Conservation (phyloP, 495 filamentous ascomycete species). For the Trypethelium eluteriae region DNA sequence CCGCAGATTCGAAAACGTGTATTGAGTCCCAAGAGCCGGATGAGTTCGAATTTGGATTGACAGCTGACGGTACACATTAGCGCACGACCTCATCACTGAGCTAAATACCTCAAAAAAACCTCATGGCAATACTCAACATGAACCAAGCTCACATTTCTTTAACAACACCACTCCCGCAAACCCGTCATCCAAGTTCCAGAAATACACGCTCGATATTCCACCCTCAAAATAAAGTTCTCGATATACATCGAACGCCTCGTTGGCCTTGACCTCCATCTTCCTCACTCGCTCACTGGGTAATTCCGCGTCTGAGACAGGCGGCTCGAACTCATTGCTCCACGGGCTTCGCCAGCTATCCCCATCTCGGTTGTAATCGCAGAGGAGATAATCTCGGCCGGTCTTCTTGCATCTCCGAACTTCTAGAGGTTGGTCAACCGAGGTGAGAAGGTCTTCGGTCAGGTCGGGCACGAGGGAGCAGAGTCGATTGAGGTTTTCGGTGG, state of each 20-base stretch:
- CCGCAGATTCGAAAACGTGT: slow-evolving; percentile 93
- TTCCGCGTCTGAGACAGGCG: slow-evolving; percentile 50
- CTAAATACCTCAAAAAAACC: background rate
- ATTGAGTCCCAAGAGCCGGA: slow-evolving; percentile 95
- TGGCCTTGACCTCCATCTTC: slow-evolving; percentile 86
- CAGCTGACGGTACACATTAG: slow-evolving; percentile 37
- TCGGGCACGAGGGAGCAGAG: slow-evolving; percentile 81
- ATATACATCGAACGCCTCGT: slow-evolving; percentile 96
- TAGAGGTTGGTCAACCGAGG: slow-evolving; percentile 92
- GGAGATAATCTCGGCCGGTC: slow-evolving; percentile 88
- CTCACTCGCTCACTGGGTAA: slow-evolving; percentile 51
- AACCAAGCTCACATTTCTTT: slow-evolving; percentile 66
- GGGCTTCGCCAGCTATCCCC: slow-evolving; percentile 94
- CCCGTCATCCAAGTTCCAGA: slow-evolving; percentile 98
- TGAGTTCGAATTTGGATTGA: slow-evolving; percentile 50
- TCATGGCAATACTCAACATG: background rate
- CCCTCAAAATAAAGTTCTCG: slow-evolving; percentile 97
- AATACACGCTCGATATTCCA: slow-evolving; percentile 88
- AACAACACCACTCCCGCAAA: slow-evolving; percentile 93
- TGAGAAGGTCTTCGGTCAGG: slow-evolving; percentile 94
- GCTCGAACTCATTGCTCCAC: slow-evolving; percentile 98
- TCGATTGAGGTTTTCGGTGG: slow-evolving; percentile 69
- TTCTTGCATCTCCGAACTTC: slow-evolving; percentile 75
- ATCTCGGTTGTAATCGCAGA: slow-evolving; percentile 99
- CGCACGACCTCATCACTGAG: background rate